Base-by-base conservation (phyloP, 1,139 yeast species). In the Zygoascus sp. region DNA sequence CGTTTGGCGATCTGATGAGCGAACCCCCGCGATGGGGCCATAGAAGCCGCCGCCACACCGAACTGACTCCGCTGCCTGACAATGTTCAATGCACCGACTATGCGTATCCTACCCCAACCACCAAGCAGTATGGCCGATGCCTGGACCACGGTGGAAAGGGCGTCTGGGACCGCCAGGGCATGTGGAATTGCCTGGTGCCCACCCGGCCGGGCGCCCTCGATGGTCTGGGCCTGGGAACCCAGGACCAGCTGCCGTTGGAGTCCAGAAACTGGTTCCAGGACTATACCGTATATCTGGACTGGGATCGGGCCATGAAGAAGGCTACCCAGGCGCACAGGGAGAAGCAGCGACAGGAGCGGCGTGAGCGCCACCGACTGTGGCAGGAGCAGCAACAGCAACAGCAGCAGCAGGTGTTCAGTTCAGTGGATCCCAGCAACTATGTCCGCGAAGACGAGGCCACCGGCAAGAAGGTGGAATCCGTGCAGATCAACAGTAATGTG, bases 131-230 rank as follows among this genome's bases (percentile, higher is more conserved):
- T 62, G 72, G 76, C 50, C 74, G 77, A 39, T 89, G 97, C 63
- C 59, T 75, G 58, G 76, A 76, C 27, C 70, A 75, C 41, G 67
- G 79, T 3, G 97, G 97, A 1, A 69, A 75, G 15, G 76, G 87
- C 0, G 80, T 81, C 7, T 89, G 96, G 95, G 92, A 85, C 58
- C 70, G 75, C 39, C 63, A 63, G 21, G 96, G 96, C 0, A 76
- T 80, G 63, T 89, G 96, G 96, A 75, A 89, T 59, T 89, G 97
- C 65, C 69, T 89, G 47, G 84, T 89, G 66, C 95, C 95, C 23
- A 73, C 74, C 27, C 49, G 47, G 19, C 39, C 40, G 15, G 42
- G 44, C 6, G 48, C 49, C 25, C 40, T 49, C 32, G 34, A 37
- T 6, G 42, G 30, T 7, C 23, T 42, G n/a, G 43, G 38, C 9